These are phyloP conservation scores for Fusarium tanahbumbuense DNA, from an alignment of 2,329 filamentous ascomycete species.

Conservation along the genomic window DNA sequence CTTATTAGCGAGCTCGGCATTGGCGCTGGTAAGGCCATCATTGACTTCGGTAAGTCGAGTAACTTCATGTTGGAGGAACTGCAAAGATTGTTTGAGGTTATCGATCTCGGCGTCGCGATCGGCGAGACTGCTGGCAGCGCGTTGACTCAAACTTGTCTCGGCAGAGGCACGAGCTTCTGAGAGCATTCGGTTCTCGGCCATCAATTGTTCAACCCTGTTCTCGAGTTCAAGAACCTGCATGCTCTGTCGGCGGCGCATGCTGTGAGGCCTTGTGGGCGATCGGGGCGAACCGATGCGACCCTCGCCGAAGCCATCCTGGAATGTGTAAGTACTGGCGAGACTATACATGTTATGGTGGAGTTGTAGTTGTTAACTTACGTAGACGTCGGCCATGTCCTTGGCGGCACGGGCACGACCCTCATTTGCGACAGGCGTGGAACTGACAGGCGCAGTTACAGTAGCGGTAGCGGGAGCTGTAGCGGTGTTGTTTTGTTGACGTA, in stretches of 20 bases:
- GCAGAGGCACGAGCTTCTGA: constrained; percentile 76
- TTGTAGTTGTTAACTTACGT: constrained; percentile 77
- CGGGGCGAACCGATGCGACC: constrained; percentile 86
- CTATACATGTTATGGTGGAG: constrained; percentile 4
- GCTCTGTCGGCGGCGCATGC: constrained; percentile 96
- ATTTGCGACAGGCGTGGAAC: constrained; percentile 78
- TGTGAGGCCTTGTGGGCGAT: constrained; percentile 93
- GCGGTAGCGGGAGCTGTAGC: constrained; percentile 42
- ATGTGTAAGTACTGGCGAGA: constrained; percentile 34
- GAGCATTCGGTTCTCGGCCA: constrained; percentile 85
- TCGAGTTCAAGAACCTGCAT: constrained; percentile 97
- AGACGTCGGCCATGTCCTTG: constrained; percentile 92
- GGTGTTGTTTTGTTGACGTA: constrained; percentile 53
- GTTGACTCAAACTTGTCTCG: constrained; percentile 73
- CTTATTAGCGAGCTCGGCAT: constrained; percentile 79
- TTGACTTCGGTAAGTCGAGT: constrained; percentile 85
- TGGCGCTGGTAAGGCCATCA: constrained; percentile 80
- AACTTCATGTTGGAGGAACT: constrained; percentile 85
- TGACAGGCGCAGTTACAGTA: constrained; percentile 30
- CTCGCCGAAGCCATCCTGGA: constrained; percentile 92
- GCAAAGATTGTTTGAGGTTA: constrained; percentile 80
- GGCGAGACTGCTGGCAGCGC: constrained; percentile 75
- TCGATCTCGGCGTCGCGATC: constrained; percentile 91
- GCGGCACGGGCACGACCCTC: constrained; percentile 86
- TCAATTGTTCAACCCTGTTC: constrained; percentile 82